Base-by-base conservation (phyloP, 495 filamentous ascomycete species). In the Hyphodiscus hymeniophilus region DNA sequence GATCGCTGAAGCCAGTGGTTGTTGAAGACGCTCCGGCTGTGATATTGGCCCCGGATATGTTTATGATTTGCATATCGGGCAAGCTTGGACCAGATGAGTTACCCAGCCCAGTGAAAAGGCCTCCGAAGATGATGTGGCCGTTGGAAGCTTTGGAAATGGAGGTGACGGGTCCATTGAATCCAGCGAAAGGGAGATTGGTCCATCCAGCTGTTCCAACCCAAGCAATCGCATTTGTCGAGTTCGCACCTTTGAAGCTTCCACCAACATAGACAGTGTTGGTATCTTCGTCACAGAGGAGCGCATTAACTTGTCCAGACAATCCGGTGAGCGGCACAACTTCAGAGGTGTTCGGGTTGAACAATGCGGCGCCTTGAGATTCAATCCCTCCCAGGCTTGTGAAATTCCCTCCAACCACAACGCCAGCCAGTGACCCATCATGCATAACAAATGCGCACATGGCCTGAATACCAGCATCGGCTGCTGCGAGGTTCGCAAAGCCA, bases 151-250 rank as follows among this genome's bases (percentile, higher is more conserved):
- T 86, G 38, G 81, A 70, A 48, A 99, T 96, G 28, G 88, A 84
- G 42, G 74, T 80, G 38, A 99, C 90, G 10, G 89, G 90, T 38
- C 89, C 89, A 70, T 96, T 96, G 65, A 99, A 91, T 22, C 92
- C 94, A 39, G 80, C 75, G 70, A 99, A 99, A 7, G 88, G 80
- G 51, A 99, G 66, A 57, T 88, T 85, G 41, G 78, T 80, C 90
- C 88, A 99, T n/a, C 67, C 75, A 23, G 76, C 72, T 10, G 73
- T 72, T 16, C 76, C 76, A 20, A 80, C 72, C 89, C 88, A 96
- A 15, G 84, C 81, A 54, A 92, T 82, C 13, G 89, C 92, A 66
- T 99, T 96, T 13, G 85, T 85, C 26, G 87, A 86, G 53, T 90
- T 84, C 8, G 72, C 75, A 33, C 81, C 80, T 13, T 72, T 79